These are phyloP conservation scores for Irpex lacteus DNA, from an alignment of 1,284 basidiomycete species.

Conservation along the genomic window DNA sequence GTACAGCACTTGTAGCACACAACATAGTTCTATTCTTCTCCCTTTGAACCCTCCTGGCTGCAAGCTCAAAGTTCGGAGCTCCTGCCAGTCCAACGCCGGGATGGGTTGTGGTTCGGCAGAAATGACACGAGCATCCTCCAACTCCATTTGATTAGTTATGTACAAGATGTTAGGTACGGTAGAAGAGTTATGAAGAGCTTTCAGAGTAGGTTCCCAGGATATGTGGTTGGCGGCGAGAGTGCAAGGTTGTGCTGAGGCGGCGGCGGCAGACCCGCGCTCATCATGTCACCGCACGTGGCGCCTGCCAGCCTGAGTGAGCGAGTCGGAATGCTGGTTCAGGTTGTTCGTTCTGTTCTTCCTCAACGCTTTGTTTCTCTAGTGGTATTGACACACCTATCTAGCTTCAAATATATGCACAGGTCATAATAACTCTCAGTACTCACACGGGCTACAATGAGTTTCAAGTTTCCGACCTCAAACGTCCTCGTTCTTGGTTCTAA, in stretches of 20 bases:
- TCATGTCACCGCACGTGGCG: too few species aligned
- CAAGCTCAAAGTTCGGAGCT: constrained; percentile 48
- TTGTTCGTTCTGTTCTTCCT: too few species aligned
- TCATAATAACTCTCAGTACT: too few species aligned
- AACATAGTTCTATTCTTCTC: constrained; percentile 58
- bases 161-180: neutral
- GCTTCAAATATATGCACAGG: too few species aligned
- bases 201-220: neutral
- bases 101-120: neutral
- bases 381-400: too few species aligned
- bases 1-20: constrained; percentile 19
- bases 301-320: neutral
- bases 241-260: constrained; percentile 15
- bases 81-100: constrained; percentile 42
- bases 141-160: neutral
- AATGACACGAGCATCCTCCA: neutral
- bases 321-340: neutral
- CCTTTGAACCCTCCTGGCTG: constrained; percentile 61
- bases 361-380: too few species aligned
- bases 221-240: too few species aligned
- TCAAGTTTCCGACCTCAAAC: constrained; percentile 28
- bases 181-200: neutral
- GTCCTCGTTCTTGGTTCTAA: constrained; percentile 63
- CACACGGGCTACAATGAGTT: neutral
- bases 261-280: constrained; percentile 9